Conservation (phyloP, 352 stramenopile genomes). For the Elongisporangium anandrum region DNA sequence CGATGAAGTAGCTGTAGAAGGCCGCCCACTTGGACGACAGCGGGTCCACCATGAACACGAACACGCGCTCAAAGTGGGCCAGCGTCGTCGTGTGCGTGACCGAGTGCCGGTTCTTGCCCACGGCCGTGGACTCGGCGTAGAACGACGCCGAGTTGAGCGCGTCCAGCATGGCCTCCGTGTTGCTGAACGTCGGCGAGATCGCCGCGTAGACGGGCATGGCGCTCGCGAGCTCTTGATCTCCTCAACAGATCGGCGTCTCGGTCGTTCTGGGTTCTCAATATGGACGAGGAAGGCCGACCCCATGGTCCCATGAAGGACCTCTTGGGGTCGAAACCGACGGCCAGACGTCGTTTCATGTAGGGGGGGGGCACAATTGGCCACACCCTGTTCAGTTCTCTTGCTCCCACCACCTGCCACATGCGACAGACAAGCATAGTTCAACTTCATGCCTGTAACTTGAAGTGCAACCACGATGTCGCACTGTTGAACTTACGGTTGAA, state of each 20-base stretch:
- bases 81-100: constrained; percentile 32
- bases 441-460: background rate
- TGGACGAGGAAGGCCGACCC: background rate
- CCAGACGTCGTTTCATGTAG: background rate
- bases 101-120: constrained; percentile 15
- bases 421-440: background rate
- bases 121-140: constrained; percentile 37
- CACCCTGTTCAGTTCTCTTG: background rate
- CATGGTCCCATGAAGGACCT: background rate
- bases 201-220: constrained; percentile 53
- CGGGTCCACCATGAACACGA: constrained; percentile 71
- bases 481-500: background rate
- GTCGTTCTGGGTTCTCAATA: background rate
- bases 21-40: constrained; percentile 57
- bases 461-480: background rate
- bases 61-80: constrained; percentile 53
- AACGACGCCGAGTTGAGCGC: constrained; percentile 46
- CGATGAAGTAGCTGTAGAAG: constrained; percentile 75
- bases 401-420: background rate
- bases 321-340: background rate
- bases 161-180: constrained; percentile 44
- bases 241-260: background rate
- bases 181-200: constrained; percentile 63
- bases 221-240: background rate
- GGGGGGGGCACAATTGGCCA: background rate